Evolutionary conservation across 1,284 basidiomycete species (phyloP), one percentile per base, ranked within the genome.

Genomic region (Microbotryum silenes-acaulis): DNA sequence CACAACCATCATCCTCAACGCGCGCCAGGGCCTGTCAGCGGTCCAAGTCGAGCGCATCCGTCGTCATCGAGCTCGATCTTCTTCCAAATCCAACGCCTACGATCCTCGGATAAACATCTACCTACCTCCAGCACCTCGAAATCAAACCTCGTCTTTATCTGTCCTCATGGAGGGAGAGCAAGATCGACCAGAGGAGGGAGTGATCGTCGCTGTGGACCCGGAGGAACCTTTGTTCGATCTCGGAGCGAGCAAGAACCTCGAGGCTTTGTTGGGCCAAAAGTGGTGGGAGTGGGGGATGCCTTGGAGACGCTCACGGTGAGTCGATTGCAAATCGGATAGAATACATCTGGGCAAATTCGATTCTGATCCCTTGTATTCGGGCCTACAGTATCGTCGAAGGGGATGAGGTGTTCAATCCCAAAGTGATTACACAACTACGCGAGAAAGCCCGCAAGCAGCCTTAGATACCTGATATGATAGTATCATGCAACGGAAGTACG

Each of bases 41-140:
- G 59, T 68, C 8, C 66, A 68, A 53, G 37, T 64, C 33, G 66
- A 63, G 29, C 57, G 65, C 18, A 25, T 50, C 1, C 59, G 57
- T 3, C 59, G 53, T 6, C 61, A 7, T 9, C 4, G 51, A 52
- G 42, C 18, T 27, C 16, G 14, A 14, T 12, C 10, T n/a, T 12
- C 10, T 2, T 45, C 18, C 37, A 31, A 25, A 23, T 4, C 9
- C 21, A 20, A 49, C n/a, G 4, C 20, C 50, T 59, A 60, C 56
- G 64, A 68, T 20, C 53, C 61, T 0, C 54, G 66, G 1, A 16
- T 61, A 1, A n/a, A 53, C 6, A 42, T 68, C 2, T 68, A 60
- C 57, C 37, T 68, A 14, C 66, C 66, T 12, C 50, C 59, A 4
- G 20, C 53, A 1, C 29, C 9, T 16, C 37, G 9, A 42, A 42